phyloP scores from a whole-genome alignment of 2,329 filamentous ascomycete genomes.

The Cadophora sp. region DNA sequence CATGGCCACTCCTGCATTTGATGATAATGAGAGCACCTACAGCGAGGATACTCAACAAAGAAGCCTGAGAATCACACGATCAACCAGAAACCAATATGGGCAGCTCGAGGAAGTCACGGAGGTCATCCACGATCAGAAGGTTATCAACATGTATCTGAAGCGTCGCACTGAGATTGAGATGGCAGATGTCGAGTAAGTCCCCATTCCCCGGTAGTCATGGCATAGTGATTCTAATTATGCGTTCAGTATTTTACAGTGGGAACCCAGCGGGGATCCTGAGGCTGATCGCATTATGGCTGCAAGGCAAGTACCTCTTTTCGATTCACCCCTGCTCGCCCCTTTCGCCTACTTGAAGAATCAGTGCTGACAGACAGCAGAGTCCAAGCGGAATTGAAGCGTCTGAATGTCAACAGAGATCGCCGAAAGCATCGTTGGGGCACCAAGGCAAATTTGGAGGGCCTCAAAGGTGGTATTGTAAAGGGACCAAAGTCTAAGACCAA shows the following conservation, averaged over 20 bases:
- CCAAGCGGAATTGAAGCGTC: slow-evolving; percentile 77
- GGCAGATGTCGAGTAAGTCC: slow-evolving; percentile 42
- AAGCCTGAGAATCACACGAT: slow-evolving; percentile 77
- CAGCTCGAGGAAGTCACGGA: slow-evolving; percentile 66
- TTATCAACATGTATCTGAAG: slow-evolving; percentile 89
- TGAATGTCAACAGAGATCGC: slow-evolving; percentile 91
- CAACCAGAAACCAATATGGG: slow-evolving; percentile 66
- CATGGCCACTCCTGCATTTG: slow-evolving; percentile 67
- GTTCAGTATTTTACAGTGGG: slow-evolving; percentile 62
- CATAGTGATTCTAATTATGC: slow-evolving; percentile 29
- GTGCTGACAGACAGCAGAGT: slow-evolving; percentile 54
- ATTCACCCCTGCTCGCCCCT: neutral
- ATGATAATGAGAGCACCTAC: slow-evolving; percentile 82
- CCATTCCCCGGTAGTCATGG: neutral
- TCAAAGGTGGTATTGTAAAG: slow-evolving; percentile 19
- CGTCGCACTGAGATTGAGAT: slow-evolving; percentile 60
- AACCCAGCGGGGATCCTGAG: slow-evolving; percentile 71
- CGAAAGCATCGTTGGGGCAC: slow-evolving; percentile 89
- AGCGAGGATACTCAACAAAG: slow-evolving; percentile 71
- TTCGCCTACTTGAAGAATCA: neutral
- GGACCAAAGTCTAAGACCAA: slow-evolving; percentile 3
- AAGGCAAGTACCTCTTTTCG: neutral
- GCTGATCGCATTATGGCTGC: slow-evolving; percentile 54
- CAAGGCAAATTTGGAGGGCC: slow-evolving; percentile 61
- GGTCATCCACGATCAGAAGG: slow-evolving; percentile 77